Evolutionary conservation across 345 rosid species (phyloP).

Genomic region (Sonneratia caseolaris): DNA sequence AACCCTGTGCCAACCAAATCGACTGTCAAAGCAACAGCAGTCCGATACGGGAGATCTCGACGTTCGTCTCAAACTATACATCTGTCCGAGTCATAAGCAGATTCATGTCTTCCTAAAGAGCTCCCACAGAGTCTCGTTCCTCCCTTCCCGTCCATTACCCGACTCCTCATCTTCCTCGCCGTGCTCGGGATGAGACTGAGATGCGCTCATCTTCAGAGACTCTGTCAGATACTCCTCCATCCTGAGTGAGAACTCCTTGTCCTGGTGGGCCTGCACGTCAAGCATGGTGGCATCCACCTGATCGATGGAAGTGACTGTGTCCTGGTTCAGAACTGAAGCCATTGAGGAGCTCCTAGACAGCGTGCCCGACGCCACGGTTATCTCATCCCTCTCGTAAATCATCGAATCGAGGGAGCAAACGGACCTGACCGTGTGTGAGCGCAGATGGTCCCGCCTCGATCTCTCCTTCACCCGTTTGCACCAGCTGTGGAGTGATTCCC

Average conservation of each 20-base stretch:
- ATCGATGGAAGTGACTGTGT: constrained; percentile 40
- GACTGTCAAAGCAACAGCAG: background rate
- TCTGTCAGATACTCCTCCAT: constrained; percentile 54
- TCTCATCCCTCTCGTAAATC: constrained; percentile 68
- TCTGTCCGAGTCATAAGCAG: background rate
- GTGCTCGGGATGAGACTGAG: constrained; percentile 26
- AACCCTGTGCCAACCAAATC: background rate
- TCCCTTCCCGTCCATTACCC: constrained; percentile 22
- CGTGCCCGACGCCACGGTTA: constrained; percentile 65
- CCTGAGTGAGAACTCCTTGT: constrained; percentile 32
- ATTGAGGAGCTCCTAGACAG: constrained; percentile 62
- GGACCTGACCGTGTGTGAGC: constrained; percentile 51
- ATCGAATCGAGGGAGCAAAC: constrained; percentile 69
- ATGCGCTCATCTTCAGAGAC: constrained; percentile 27
- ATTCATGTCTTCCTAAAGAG: constrained; percentile 46
- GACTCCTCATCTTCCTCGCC: constrained; percentile 34
- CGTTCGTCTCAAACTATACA: background rate
- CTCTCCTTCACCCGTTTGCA: constrained; percentile 71
- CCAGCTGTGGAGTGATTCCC: constrained; percentile 95
- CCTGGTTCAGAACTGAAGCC: constrained; percentile 54
- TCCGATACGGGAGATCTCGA: background rate
- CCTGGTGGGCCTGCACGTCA: constrained; percentile 21
- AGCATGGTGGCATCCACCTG: constrained; percentile 33
- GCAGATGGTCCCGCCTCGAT: constrained; percentile 44
- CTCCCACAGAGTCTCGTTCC: constrained; percentile 42